Evolutionary conservation across 495 filamentous ascomycete genomes (phyloP).

Genomic region (Aspergillus leporis): DNA sequence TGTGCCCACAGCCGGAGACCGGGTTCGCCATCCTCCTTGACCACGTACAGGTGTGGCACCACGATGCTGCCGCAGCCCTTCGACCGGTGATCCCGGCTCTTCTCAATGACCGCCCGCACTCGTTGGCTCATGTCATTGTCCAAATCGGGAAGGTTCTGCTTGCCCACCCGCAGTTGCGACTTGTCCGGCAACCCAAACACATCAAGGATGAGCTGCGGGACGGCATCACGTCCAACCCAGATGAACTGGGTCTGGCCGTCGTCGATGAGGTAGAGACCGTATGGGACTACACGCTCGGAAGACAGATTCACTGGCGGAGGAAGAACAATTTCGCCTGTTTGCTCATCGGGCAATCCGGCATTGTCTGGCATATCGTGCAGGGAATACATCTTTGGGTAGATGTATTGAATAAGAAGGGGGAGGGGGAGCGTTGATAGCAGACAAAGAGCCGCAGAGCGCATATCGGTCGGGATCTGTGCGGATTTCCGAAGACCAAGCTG

Average conservation of each 20-base stretch:
- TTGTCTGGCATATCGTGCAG: constrained; percentile 98
- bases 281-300: constrained; percentile 82
- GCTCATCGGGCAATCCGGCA: constrained; percentile 79
- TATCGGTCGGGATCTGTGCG: constrained; percentile 93
- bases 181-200: constrained; percentile 86
- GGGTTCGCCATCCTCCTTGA: constrained; percentile 94
- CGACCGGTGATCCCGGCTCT: constrained; percentile 82
- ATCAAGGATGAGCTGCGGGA: constrained; percentile 83
- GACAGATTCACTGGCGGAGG: constrained; percentile 86
- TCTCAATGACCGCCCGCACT: constrained; percentile 83
- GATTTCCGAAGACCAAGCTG: constrained; percentile 91
- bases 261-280: constrained; percentile 96
- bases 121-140: constrained; percentile 97
- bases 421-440: constrained; percentile 89
- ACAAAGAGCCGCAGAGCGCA: constrained; percentile 90
- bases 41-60: constrained; percentile 88
- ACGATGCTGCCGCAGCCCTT: constrained; percentile 89
- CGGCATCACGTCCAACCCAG: constrained; percentile 92
- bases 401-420: constrained; percentile 92
- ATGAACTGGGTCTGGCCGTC: constrained; percentile 97
- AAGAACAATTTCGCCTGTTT: constrained; percentile 83
- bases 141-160: constrained; percentile 77
- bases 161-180: constrained; percentile 84
- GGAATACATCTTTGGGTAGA: constrained; percentile 91
- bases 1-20: constrained; percentile 94